phyloP scores from a whole-genome alignment of 176 grass and related monocot genomes.

The Bonia amplexicaulis region DNA sequence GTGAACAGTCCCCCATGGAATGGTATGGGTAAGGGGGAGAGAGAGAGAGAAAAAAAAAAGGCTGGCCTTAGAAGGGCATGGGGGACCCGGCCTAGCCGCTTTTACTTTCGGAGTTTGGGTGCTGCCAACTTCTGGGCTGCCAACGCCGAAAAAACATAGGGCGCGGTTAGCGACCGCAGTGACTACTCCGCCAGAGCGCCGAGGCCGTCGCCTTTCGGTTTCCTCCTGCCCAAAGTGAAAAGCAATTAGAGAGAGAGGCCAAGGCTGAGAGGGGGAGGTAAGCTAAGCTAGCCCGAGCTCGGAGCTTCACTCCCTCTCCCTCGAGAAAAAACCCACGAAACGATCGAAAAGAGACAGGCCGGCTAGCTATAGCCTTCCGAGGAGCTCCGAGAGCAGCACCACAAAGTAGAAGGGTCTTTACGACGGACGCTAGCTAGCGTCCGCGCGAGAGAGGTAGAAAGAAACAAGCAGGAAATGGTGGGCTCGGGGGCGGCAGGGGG shows the following conservation, averaged over 20 bases:
- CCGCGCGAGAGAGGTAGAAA: neutral
- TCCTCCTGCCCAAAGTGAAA: constrained; percentile 44
- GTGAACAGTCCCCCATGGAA: neutral
- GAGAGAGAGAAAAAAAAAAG: neutral
- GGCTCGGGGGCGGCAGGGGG: constrained; percentile 60
- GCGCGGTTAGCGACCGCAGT: constrained; percentile 22
- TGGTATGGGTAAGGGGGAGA: neutral
- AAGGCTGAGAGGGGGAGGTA: neutral
- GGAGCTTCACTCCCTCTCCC: neutral
- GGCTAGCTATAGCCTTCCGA: constrained; percentile 12
- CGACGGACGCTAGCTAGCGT: neutral
- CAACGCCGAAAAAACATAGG: constrained; percentile 24
- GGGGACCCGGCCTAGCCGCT: constrained; percentile 46
- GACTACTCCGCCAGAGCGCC: neutral
- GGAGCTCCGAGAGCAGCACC: neutral
- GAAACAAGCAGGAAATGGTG: constrained; percentile 47
- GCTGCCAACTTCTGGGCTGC: constrained; percentile 44
- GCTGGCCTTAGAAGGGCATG: constrained; percentile 25
- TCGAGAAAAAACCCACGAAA: constrained; percentile 23
- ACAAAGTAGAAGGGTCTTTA: neutral
- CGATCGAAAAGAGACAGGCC: constrained; percentile 41
- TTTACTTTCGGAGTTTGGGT: constrained; percentile 37
- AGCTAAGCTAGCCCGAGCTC: neutral
- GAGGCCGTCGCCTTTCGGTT: constrained; percentile 30
- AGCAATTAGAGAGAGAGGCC: constrained; percentile 30